phyloP scores from a whole-genome alignment of 805 yeast species.

The Candida namnaoensis region DNA sequence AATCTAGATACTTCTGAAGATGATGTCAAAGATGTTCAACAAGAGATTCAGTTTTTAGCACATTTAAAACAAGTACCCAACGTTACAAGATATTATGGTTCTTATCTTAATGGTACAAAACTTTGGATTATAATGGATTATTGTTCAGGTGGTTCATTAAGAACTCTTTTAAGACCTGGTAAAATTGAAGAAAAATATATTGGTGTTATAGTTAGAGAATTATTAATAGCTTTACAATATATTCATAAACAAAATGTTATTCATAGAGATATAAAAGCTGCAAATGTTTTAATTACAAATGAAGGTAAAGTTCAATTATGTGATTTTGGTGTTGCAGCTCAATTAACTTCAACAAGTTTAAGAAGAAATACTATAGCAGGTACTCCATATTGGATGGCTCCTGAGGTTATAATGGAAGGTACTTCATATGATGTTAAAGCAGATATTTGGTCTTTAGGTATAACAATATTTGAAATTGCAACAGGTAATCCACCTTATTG shows the following conservation, averaged over 20 bases:
- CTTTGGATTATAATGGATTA: constrained; percentile 97
- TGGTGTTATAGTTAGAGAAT: constrained; percentile 79
- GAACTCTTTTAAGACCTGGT: constrained; percentile 83
- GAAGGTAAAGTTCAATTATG: constrained; percentile 89
- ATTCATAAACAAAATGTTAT: constrained; percentile 89
- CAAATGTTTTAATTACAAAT: constrained; percentile 81
- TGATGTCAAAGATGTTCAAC: constrained; percentile 91
- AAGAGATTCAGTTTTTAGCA: constrained; percentile 80
- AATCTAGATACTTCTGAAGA: constrained; percentile 90
- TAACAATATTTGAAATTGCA: constrained; percentile 88
- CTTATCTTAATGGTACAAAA: constrained; percentile 79
- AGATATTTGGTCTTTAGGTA: constrained; percentile 96
- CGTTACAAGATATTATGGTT: constrained; percentile 87
- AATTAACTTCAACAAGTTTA: constrained; percentile 61
- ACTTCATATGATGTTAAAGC: constrained; percentile 83
- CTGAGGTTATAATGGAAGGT: constrained; percentile 93
- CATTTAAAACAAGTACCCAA: constrained; percentile 78
- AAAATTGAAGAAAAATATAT: constrained; percentile 77
- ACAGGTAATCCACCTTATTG: constrained; percentile 98
- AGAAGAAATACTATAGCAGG: constrained; percentile 95
- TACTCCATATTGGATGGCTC: constrained; percentile 99
- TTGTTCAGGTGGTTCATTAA: constrained; percentile 92
- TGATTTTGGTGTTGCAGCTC: constrained; percentile 98
- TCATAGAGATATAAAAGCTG: constrained; percentile 95
- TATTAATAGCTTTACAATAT: constrained; percentile 64